A percentile compares a stretch with the other conserved stretches of the same genome.
Conservation (phyloP, 805 yeast genomes). For the Sungouiozyma intestinalis region DNA sequence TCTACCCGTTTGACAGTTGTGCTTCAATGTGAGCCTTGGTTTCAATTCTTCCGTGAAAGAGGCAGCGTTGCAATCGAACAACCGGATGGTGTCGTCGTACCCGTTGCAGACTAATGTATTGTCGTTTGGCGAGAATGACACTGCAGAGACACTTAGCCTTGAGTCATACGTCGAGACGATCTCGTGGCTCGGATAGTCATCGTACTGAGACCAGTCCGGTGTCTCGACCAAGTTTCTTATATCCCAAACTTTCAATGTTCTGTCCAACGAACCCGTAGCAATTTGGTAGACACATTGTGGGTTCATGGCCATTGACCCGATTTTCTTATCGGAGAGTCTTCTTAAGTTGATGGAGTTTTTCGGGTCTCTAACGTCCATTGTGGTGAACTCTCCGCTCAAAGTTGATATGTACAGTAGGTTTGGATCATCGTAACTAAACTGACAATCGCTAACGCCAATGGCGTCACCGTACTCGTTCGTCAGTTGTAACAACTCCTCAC, state of each 20-base stretch:
- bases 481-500: conserved; percentile 51
- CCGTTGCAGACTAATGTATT: conserved; percentile 80
- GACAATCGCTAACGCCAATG: conserved; percentile 67
- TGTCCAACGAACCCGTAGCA: conserved; percentile 82
- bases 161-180: conserved; percentile 52
- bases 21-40: conserved; percentile 61
- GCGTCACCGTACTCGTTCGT: conserved; percentile 44
- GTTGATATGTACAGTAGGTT: conserved; percentile 66
- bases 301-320: conserved; percentile 78
- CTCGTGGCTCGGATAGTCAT: conserved; percentile 32
- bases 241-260: conserved; percentile 84
- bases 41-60: conserved; percentile 30
- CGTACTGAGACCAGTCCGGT: conserved; percentile 50
- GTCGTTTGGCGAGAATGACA: conserved; percentile 63
- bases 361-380: conserved; percentile 53
- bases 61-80: conserved; percentile 45
- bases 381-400: conserved; percentile 66
- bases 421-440: conserved; percentile 38
- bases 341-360: conserved; percentile 26
- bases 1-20: conserved; percentile 93
- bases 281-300: conserved; percentile 56
- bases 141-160: conserved; percentile 70
- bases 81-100: conserved; percentile 72
- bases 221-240: conserved; percentile 40
- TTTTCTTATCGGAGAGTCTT: conserved; percentile 78